Evolutionary conservation across 2,329 filamentous ascomycete species (phyloP).

Genomic region (Colletotrichum tropicale): DNA sequence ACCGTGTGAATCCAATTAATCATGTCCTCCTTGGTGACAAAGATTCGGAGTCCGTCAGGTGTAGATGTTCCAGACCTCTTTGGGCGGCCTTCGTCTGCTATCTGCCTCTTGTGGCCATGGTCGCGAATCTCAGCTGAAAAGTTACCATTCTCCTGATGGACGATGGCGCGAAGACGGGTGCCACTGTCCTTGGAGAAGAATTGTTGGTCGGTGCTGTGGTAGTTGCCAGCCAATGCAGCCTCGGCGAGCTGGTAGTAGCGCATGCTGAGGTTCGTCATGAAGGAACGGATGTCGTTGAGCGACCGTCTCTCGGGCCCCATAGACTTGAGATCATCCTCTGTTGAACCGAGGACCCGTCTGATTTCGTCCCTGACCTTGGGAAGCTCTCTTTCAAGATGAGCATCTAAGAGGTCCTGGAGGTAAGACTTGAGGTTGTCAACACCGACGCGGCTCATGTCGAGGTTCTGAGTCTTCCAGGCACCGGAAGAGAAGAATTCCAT

Average conservation of each 20-base stretch:
- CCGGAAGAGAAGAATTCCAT: slow-evolving; percentile 46
- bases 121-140: slow-evolving; percentile 50
- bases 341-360: slow-evolving; percentile 19
- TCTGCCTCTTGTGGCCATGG: slow-evolving; percentile 43
- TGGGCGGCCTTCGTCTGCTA: slow-evolving; percentile 23
- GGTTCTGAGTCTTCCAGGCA: slow-evolving; percentile 38
- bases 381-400: slow-evolving; percentile 52
- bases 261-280: slow-evolving; percentile 50
- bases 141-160: slow-evolving; percentile 52
- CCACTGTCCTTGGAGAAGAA: slow-evolving; percentile 54
- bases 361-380: slow-evolving; percentile 41
- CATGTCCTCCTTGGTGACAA: background rate
- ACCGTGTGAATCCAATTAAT: background rate
- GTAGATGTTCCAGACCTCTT: background rate
- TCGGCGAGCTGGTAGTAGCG: slow-evolving; percentile 47
- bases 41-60: slow-evolving; percentile 17
- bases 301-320: slow-evolving; percentile 55
- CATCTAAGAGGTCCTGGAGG: slow-evolving; percentile 54
- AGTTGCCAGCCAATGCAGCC: slow-evolving; percentile 54
- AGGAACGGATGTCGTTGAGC: slow-evolving; percentile 48
- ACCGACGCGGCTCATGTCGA: slow-evolving; percentile 42
- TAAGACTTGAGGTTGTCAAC: slow-evolving; percentile 49
- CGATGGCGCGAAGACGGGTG: slow-evolving; percentile 55
- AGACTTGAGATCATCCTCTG: slow-evolving; percentile 39
- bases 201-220: slow-evolving; percentile 35